phyloP scores from a whole-genome alignment of 2,329 filamentous ascomycete species.

The Talaromyces albobiverticillius region DNA sequence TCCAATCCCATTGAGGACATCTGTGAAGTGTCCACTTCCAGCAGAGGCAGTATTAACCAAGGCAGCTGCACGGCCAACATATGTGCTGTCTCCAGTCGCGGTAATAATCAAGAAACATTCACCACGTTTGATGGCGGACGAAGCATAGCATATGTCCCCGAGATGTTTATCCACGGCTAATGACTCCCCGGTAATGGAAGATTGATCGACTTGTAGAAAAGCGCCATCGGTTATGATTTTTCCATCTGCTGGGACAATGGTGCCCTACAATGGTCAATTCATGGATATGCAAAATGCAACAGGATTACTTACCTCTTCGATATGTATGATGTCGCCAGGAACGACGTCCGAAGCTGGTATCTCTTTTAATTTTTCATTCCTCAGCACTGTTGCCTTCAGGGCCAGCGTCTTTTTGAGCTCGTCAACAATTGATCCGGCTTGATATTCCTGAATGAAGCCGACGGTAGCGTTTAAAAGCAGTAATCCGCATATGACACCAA shows the following conservation, averaged over 20 bases:
- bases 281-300: neutral
- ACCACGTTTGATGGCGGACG: constrained; percentile 86
- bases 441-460: constrained; percentile 85
- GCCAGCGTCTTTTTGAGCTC: constrained; percentile 88
- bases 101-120: constrained; percentile 80
- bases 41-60: constrained; percentile 74
- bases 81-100: constrained; percentile 83
- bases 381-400: constrained; percentile 81
- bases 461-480: constrained; percentile 80
- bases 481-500: constrained; percentile 83
- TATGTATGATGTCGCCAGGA: constrained; percentile 82
- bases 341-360: constrained; percentile 81
- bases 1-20: constrained; percentile 84
- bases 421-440: constrained; percentile 86
- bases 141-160: constrained; percentile 77
- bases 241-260: constrained; percentile 86
- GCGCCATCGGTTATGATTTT: constrained; percentile 79
- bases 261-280: constrained; percentile 53
- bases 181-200: constrained; percentile 86
- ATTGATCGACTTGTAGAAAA: constrained; percentile 88
- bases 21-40: constrained; percentile 82
- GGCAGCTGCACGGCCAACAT: constrained; percentile 83
- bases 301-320: constrained; percentile 63
- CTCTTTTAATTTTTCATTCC: constrained; percentile 74
- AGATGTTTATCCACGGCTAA: constrained; percentile 86